These are phyloP conservation scores for Raddia distichophylla DNA, from an alignment of 176 grass and related monocot genomes.

Conservation along the genomic window DNA sequence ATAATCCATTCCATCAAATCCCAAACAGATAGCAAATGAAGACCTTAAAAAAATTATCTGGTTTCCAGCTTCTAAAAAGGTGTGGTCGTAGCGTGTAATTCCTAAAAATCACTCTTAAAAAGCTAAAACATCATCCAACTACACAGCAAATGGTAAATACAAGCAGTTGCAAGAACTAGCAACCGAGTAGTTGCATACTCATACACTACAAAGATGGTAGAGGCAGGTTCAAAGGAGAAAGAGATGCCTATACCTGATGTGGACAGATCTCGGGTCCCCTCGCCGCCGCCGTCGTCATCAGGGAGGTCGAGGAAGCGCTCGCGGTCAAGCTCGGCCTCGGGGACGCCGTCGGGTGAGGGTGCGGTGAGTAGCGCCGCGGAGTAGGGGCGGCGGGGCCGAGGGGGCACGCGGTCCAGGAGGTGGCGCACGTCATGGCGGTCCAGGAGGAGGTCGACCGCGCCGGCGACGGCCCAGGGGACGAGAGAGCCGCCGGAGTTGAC, in stretches of 20 bases:
- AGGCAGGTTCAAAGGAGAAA: background rate
- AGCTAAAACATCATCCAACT: background rate
- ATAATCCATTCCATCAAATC: background rate
- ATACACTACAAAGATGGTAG: background rate
- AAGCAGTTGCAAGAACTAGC: background rate
- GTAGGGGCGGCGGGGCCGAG: constrained; percentile 51
- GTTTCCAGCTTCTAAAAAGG: background rate
- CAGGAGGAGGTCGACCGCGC: constrained; percentile 64
- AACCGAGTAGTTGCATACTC: background rate
- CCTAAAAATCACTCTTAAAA: background rate
- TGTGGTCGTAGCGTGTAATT: background rate
- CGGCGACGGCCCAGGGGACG: constrained; percentile 72
- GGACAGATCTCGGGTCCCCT: constrained; percentile 21
- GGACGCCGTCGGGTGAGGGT: constrained; percentile 41
- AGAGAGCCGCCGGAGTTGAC: constrained; percentile 74
- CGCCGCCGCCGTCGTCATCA: constrained; percentile 11
- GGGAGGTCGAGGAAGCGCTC: constrained; percentile 81
- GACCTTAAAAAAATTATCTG: background rate
- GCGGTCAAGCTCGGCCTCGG: constrained; percentile 60
- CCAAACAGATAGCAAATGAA: background rate
- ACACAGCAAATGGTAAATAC: background rate
- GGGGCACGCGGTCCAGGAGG: constrained; percentile 92
- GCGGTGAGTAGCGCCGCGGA: constrained; percentile 31
- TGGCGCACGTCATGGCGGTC: constrained; percentile 94
- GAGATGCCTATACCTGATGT: constrained; percentile 39